Percentiles rank a stretch among this genome's conserved stretches.
These are phyloP conservation scores for Ophiostoma ulmi DNA, from an alignment of 2,329 filamentous ascomycete species.

Conservation along the genomic window DNA sequence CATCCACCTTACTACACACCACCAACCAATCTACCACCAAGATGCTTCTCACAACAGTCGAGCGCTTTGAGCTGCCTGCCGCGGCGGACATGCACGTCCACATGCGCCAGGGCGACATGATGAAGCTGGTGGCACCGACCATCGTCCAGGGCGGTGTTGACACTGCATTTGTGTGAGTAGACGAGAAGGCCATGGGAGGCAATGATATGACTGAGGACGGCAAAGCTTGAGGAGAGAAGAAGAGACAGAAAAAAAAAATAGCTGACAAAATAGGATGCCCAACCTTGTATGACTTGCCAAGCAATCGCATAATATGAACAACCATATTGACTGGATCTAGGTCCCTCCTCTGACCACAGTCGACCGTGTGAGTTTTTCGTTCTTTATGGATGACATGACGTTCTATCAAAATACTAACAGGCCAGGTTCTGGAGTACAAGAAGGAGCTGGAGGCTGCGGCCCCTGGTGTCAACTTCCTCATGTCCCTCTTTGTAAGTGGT, in stretches of 20 bases:
- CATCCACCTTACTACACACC: not conserved
- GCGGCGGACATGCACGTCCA: slow-evolving; percentile 68
- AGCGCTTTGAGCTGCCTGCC: slow-evolving; percentile 51
- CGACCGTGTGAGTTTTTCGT: slow-evolving; percentile 21
- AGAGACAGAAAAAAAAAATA: not conserved
- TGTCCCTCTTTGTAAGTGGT: slow-evolving; percentile 55
- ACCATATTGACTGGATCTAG: slow-evolving; percentile 20
- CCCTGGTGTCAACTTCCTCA: slow-evolving; percentile 61
- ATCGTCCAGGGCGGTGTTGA: slow-evolving; percentile 34
- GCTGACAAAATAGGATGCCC: slow-evolving; percentile 46
- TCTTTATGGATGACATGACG: not conserved
- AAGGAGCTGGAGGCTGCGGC: slow-evolving; percentile 55
- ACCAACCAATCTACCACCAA: slow-evolving; percentile 12
- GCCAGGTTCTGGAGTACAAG: slow-evolving; percentile 61
- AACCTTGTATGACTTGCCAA: slow-evolving; percentile 24
- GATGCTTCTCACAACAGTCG: slow-evolving; percentile 32
- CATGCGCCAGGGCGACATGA: slow-evolving; percentile 61
- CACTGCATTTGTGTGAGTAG: slow-evolving; percentile 28
- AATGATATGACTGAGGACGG: not conserved
- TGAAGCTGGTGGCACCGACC: slow-evolving; percentile 49
- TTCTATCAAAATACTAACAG: slow-evolving; percentile 3
- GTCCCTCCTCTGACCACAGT: slow-evolving; percentile 27
- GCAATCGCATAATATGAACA: not conserved
- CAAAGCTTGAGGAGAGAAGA: not conserved
- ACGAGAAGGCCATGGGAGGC: not conserved